phyloP scores from a whole-genome alignment of 1,139 yeast species.

The Zygosaccharomyces sapae region DNA sequence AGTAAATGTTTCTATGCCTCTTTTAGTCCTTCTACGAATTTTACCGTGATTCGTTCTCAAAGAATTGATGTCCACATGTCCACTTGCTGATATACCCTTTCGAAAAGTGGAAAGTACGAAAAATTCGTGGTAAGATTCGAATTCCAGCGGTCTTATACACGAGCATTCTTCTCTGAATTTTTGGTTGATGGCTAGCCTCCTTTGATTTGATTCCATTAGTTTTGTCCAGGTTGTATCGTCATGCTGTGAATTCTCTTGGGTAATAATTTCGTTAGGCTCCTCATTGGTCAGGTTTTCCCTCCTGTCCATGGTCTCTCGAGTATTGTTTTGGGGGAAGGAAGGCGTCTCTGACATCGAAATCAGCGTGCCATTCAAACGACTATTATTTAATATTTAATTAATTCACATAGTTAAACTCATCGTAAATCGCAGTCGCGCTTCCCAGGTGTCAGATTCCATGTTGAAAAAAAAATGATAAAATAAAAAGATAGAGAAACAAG shows the following conservation, averaged over 20 bases:
- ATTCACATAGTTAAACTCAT: no score
- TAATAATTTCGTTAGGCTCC: neutral
- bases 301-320: no score
- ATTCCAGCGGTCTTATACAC: constrained; percentile 29
- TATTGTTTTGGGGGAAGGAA: no score
- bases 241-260: neutral
- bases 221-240: neutral
- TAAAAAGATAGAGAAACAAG: neutral
- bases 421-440: no score
- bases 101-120: constrained; percentile 32
- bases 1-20: constrained; percentile 9
- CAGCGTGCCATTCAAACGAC: no score
- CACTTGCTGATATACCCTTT: constrained; percentile 35
- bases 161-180: constrained; percentile 19
- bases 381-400: no score
- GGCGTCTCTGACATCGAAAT: no score
- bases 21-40: constrained; percentile 31
- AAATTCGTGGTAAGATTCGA: constrained; percentile 35
- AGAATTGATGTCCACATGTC: constrained; percentile 31
- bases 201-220: constrained; percentile 5
- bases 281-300: neutral
- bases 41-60: constrained; percentile 29
- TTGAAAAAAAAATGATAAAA: neutral
- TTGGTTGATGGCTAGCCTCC: constrained; percentile 15
- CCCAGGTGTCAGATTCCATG: neutral